Evolutionary conservation across 345 rosid genomes (phyloP), one percentile per base, ranked within the genome.

Genomic region (Arabidopsis arenosa): DNA sequence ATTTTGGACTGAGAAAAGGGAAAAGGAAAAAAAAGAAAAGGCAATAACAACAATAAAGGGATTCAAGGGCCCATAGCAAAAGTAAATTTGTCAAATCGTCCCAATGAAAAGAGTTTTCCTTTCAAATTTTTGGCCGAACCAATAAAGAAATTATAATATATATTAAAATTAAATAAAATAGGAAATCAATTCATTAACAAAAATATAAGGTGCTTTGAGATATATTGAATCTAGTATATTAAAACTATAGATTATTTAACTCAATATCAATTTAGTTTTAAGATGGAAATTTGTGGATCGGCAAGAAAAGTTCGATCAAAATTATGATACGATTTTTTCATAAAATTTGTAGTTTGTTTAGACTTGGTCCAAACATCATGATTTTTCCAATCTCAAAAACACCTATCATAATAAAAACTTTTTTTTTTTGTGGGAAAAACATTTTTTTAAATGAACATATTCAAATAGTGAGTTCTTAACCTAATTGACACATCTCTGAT

Each of bases 51-150:
- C 63, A 77, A 49, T 57, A 71, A 78, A 73, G 52, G 65, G 58
- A 59, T 72, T 9, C 67, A 55, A 43, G 69, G 77, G 77, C 81
- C 78, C 28, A 23, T 66, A 7, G 4, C 15, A 51, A 72, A 78
- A 52, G 77, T 35, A 23, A 52, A 21, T 59, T 78, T 72, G 77
- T 60, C 76, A 78, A 78, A 78, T 78, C 54, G 13, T 15, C 56
- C 10, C 74, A 47, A 53, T 0, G 3, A 18, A 32, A 52, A 59
- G 44, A 12, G 7, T 41, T 52, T 60, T 14, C 21, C 70, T 60
- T 78, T 78, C 81, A 72, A 72, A 66, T 4, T 23, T 66, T 78
- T n/a, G 9, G 5, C 17, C 8, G 47, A 14, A 54, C 73, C 67
- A 39, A 39, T 2, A 8, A 26, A 60, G 13, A 44, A 13, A 37